phyloP scores from a whole-genome alignment of 768 basidiomycete genomes.

The Saitozyma podzolica region DNA sequence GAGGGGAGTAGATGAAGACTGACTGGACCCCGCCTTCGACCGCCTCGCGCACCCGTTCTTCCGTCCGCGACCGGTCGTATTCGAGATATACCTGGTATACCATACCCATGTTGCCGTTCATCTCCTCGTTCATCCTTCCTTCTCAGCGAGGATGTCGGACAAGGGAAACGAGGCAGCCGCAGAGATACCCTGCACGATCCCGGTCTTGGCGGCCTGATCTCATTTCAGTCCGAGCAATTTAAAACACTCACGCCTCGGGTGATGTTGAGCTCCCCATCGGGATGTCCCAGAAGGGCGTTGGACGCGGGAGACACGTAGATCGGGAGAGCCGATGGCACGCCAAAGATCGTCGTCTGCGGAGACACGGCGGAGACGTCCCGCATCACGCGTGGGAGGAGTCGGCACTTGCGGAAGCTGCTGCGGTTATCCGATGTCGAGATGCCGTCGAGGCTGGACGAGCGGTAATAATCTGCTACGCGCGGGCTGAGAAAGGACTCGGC shows the following conservation, averaged over 20 bases:
- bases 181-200: constrained; percentile 51
- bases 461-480: constrained; percentile 33
- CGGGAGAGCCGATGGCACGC: constrained; percentile 48
- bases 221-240: too few relatives aligned
- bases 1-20: constrained; percentile 12
- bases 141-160: constrained; percentile 50
- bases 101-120: constrained; percentile 44
- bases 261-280: constrained; percentile 60
- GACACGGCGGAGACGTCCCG: constrained; percentile 45
- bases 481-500: constrained; percentile 32
- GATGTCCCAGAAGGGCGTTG: constrained; percentile 69
- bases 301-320: constrained; percentile 55
- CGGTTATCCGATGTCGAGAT: constrained; percentile 30
- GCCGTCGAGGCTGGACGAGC: constrained; percentile 26
- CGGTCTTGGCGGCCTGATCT: constrained; percentile 44
- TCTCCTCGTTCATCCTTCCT: constrained; percentile 45
- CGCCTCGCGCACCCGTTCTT: constrained; percentile 67
- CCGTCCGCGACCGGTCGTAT: constrained; percentile 64
- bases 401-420: constrained; percentile 39
- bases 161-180: constrained; percentile 49
- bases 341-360: constrained; percentile 51
- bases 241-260: constrained; percentile 39
- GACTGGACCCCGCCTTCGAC: constrained; percentile 66
- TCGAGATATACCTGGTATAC: constrained; percentile 70
- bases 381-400: constrained; percentile 51